A percentile compares a stretch with the other conserved stretches of the same genome.
Conservation (phyloP, 345 rosid genomes). For the Lenwebbia sp. region DNA sequence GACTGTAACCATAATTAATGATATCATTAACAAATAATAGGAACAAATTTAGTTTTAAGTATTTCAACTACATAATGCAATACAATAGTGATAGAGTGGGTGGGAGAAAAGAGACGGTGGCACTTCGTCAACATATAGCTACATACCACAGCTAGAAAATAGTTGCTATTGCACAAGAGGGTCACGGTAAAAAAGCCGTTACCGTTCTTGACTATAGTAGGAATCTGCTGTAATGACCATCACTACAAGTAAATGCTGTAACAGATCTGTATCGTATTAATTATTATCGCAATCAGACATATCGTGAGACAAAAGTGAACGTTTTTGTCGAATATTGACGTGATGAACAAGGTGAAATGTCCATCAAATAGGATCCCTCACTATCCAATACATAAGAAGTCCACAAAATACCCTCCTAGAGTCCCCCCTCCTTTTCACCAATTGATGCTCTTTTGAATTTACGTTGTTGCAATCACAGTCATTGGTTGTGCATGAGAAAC, state of each 20-base stretch:
- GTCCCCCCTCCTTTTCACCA: neutral
- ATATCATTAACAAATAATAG: neutral
- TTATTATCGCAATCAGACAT: neutral
- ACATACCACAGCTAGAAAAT: neutral
- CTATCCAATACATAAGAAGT: neutral
- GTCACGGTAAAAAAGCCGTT: neutral
- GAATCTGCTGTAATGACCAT: neutral
- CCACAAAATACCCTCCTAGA: neutral
- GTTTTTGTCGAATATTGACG: neutral
- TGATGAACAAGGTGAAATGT: neutral
- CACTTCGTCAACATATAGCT: neutral
- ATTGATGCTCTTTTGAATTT: neutral
- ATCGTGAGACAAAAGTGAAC: neutral
- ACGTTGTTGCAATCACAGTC: neutral
- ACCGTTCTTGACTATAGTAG: neutral
- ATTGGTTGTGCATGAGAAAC: neutral
- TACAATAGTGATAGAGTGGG: neutral
- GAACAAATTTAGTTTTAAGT: neutral
- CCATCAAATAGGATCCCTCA: neutral
- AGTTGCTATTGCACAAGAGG: neutral
- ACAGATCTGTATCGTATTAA: neutral
- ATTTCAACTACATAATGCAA: neutral
- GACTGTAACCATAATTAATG: neutral
- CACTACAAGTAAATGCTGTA: neutral
- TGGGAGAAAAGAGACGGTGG: neutral